Evolutionary conservation across 75 land plant genomes (phyloP), one percentile per base, ranked within the genome.

Genomic region (Sequoia sempervirens): DNA sequence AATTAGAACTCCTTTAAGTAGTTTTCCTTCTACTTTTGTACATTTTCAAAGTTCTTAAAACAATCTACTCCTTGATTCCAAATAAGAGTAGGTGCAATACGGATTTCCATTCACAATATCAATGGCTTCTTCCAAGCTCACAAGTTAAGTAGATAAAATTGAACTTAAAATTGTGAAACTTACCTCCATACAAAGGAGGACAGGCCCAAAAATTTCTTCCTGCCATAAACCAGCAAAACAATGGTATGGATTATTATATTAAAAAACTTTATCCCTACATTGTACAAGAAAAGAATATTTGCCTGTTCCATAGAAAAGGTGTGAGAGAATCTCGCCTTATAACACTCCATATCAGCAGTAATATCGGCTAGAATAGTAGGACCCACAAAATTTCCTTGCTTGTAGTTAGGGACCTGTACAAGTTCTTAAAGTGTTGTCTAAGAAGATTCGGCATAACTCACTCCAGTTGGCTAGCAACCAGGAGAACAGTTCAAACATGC

Each of bases 181-280:
- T 83, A 95, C 96, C 95, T 95, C 82, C 96, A 97, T 90, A 89
- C 96, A 93, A 54, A 97, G 90, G 30, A 97, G 92, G 75, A 97
- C 98, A 43, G 99, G 99, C 11, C 99, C 99, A 87, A 97, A 97
- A 61, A 97, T 95, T 82, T 97, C 99, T 86, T 96, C 94, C 99
- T 95, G 90, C 53, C 82, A 40, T 84, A 18, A 61, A 17, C 28
- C 20, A 78, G n/a, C 17, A 47, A 58, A 40, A 50, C 54, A 52
- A 37, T 23, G 13, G 12, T 41, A 45, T n/a, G 43, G 11, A 7
- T 36, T 74, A 28, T 18, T 83, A 40, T 68, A 3, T 15, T 15
- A 38, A 37, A 84, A 40, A 74, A n/a, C 83, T 32, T 36, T 23
- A 3, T 38, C 12, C 50, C 45, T 41, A 34, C 20, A 1, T 11